Evolutionary conservation across 345 rosid genomes (phyloP), one percentile per base, ranked within the genome.

Genomic region (Linum tenue): DNA sequence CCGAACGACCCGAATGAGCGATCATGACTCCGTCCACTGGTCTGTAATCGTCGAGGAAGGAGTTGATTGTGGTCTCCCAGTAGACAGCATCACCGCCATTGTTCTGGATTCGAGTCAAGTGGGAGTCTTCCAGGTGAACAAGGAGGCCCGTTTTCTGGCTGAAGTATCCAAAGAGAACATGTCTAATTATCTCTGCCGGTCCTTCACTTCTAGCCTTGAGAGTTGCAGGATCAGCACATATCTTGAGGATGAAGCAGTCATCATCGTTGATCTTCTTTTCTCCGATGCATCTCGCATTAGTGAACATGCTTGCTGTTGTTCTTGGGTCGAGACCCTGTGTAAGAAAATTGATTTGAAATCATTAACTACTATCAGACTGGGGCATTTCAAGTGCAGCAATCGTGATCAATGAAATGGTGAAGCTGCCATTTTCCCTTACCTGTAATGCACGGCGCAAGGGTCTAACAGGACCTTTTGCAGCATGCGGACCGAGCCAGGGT

Each of bases 391-490:
- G 31, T 22, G 0, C 31, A 22, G 31, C 31, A 22, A 22, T 22
- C 31, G 31, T 22, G 31, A 22, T 22, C 31, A 22, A 22, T 22
- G 31, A 22, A 22, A 22, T n/a, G n/a, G 31, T 0, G 31, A 22
- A 22, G 31, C 31, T 22, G 31, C 31, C 31, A 22, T 22, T 22
- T 22, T 1, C 31, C 48, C 60, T 72, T 65, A 86, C 98, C 95
- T 91, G 98, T 73, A 91, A 95, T 40, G 95, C 90, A 55, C 98
- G 98, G 8, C 98, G 98, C 71, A 91, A 76, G 40, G 98, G 95
- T 75, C 98, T 83, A 42, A 91, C 95, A 0, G 96, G 92, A 55
- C 96, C 96, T 70, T 83, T 88, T 17, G 96, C 96, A 65, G 92
- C 75, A 60, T 88, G 96, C 11, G 95, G 80, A 55, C 98, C 98